These are phyloP conservation scores for Colletotrichum liriopes DNA, from an alignment of 2,329 filamentous ascomycete species.

Conservation along the genomic window DNA sequence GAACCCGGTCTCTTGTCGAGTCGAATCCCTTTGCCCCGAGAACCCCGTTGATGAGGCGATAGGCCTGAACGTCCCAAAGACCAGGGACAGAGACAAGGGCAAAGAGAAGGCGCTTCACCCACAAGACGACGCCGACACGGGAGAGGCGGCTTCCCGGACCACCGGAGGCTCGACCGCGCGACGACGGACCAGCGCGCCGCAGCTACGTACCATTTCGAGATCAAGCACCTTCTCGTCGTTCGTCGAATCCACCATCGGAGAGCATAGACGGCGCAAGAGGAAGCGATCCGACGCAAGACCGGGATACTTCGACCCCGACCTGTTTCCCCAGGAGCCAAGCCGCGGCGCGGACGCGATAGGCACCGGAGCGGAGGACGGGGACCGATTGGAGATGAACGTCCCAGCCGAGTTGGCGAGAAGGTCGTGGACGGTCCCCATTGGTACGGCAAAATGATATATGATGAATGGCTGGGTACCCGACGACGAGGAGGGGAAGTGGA, in stretches of 20 bases:
- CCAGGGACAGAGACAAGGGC: neutral
- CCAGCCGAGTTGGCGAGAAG: slow-evolving; percentile 23
- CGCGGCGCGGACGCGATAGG: neutral
- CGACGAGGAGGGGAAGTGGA: too few relatives aligned
- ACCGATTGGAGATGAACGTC: slow-evolving; percentile 40
- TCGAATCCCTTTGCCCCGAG: neutral
- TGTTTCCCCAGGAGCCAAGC: neutral
- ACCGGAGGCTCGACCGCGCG: neutral
- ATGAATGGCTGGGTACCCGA: neutral
- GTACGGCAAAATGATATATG: slow-evolving; percentile 3
- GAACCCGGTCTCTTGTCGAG: neutral
- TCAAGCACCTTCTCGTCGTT: slow-evolving; percentile 13
- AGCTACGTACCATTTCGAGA: neutral
- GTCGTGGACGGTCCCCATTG: slow-evolving; percentile 10
- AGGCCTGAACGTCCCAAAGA: neutral
- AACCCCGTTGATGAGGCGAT: neutral
- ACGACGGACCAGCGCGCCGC: neutral
- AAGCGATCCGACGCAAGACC: slow-evolving; percentile 29
- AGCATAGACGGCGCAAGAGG: slow-evolving; percentile 14
- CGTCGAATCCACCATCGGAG: slow-evolving; percentile 13
- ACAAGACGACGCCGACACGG: neutral
- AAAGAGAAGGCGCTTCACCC: neutral
- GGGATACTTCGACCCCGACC: slow-evolving; percentile 37
- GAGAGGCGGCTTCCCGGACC: neutral
- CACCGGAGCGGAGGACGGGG: neutral